Conservation (phyloP, 2,329 filamentous ascomycete species). For the Colletotrichum lini region DNA sequence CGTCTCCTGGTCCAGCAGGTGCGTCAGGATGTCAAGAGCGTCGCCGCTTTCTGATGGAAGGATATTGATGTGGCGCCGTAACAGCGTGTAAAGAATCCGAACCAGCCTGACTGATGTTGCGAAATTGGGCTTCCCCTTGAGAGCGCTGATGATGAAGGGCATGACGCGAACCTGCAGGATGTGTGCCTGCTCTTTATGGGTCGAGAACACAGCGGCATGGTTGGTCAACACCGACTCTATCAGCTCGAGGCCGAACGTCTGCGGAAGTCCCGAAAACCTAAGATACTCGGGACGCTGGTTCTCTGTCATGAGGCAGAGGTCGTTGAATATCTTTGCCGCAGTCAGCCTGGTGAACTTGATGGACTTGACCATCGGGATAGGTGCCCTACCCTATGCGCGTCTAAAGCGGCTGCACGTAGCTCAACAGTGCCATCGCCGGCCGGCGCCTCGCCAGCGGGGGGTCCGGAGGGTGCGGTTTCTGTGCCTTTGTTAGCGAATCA, state of each 20-base stretch:
- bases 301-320: conserved; percentile 90
- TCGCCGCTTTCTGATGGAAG: conserved; percentile 86
- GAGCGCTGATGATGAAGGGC: conserved; percentile 83
- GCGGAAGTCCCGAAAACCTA: conserved; percentile 81
- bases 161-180: conserved; percentile 84
- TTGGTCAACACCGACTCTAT: conserved; percentile 92
- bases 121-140: conserved; percentile 86
- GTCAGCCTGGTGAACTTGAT: conserved; percentile 29
- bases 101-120: conserved; percentile 85
- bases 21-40: conserved; percentile 84
- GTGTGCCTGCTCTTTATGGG: conserved; percentile 84
- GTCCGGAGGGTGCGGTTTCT: conserved; percentile 65
- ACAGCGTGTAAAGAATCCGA: conserved; percentile 85
- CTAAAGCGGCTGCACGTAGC: conserved; percentile 82
- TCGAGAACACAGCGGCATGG: conserved; percentile 83
- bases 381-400: conserved; percentile 79
- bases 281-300: conserved; percentile 87
- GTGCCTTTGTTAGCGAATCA: conserved; percentile 41
- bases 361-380: neutral
- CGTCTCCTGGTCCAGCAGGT: conserved; percentile 89
- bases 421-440: conserved; percentile 75
- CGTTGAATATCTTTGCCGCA: conserved; percentile 79
- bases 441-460: conserved; percentile 76
- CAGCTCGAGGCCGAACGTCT: conserved; percentile 89
- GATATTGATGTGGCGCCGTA: conserved; percentile 83